A percentile compares a stretch with the other conserved stretches of the same genome.
Conservation (phyloP, 176 grass and related monocot species). For the Puya raimondii region DNA sequence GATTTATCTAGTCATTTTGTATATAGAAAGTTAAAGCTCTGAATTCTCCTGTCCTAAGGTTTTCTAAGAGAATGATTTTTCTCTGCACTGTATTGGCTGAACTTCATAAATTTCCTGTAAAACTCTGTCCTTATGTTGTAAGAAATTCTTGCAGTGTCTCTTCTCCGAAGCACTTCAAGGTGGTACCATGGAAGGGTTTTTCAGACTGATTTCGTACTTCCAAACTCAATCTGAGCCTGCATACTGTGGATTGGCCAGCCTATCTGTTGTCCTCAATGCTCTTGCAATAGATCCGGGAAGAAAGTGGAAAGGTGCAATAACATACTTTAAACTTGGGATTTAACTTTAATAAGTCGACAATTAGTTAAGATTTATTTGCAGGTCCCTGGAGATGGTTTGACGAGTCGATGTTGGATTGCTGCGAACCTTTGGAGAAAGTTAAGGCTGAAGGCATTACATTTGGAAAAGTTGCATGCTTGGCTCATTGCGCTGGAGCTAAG, state of each 20-base stretch:
- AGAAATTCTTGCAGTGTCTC: constrained; percentile 26
- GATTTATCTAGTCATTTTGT: no score
- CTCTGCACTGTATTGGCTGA: not conserved
- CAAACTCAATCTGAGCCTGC: constrained; percentile 79
- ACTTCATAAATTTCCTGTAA: not conserved
- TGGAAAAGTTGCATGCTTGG: constrained; percentile 79
- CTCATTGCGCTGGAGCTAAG: constrained; percentile 66
- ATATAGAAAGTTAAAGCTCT: no score
- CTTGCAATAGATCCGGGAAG: constrained; percentile 66
- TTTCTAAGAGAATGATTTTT: not conserved
- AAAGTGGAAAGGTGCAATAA: constrained; percentile 41
- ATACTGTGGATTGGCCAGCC: constrained; percentile 70
- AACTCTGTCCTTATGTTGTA: not conserved
- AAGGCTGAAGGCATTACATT: constrained; percentile 69
- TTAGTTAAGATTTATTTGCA: constrained; percentile 5
- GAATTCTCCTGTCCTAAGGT: no score
- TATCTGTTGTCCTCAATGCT: constrained; percentile 72
- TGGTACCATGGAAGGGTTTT: constrained; percentile 88
- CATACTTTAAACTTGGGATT: not conserved
- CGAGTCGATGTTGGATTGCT: constrained; percentile 94
- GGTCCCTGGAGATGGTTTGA: constrained; percentile 96
- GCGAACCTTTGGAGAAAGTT: constrained; percentile 74
- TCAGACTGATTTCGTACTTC: constrained; percentile 60
- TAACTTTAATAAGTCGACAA: not conserved
- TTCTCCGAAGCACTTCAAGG: constrained; percentile 50